Evolutionary conservation across 768 basidiomycete species (phyloP).

Genomic region (Mycena belliarum): DNA sequence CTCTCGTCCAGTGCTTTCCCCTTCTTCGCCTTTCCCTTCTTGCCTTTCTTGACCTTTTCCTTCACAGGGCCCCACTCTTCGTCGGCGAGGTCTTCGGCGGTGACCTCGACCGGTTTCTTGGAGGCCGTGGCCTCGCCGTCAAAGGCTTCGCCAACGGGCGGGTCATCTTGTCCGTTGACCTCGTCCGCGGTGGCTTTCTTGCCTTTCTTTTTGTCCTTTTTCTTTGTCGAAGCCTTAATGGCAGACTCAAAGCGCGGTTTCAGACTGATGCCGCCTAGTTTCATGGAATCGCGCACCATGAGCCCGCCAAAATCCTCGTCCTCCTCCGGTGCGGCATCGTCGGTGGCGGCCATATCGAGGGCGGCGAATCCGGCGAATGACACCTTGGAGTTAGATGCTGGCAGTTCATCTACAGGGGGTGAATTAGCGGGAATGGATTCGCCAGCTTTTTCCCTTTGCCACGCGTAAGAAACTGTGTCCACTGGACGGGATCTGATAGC

Average conservation of each 20-base stretch:
- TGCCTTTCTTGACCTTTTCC: constrained; percentile 63
- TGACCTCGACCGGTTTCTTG: constrained; percentile 24
- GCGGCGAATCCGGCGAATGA: constrained; percentile 57
- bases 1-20: constrained; percentile 40
- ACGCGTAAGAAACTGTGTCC: constrained; percentile 7
- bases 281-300: constrained; percentile 53
- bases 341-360: constrained; percentile 41
- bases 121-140: constrained; percentile 26
- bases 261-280: constrained; percentile 7
- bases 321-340: constrained; percentile 44
- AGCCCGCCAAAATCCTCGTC: constrained; percentile 74
- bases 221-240: constrained; percentile 57
- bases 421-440: constrained; percentile 50
- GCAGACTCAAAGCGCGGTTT: constrained; percentile 47
- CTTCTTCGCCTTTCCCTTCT: constrained; percentile 59
- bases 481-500: constrained; percentile 20
- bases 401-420: constrained; percentile 45
- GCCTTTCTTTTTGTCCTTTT: constrained; percentile 57
- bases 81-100: constrained; percentile 55
- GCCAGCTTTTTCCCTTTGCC: constrained; percentile 62
- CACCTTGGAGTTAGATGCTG: constrained; percentile 29
- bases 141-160: constrained; percentile 28
- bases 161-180: constrained; percentile 31
- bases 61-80: constrained; percentile 70
- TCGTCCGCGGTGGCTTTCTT: constrained; percentile 35